Conservation (phyloP, 768 basidiomycete species). For the Nidularia pulvinata region DNA sequence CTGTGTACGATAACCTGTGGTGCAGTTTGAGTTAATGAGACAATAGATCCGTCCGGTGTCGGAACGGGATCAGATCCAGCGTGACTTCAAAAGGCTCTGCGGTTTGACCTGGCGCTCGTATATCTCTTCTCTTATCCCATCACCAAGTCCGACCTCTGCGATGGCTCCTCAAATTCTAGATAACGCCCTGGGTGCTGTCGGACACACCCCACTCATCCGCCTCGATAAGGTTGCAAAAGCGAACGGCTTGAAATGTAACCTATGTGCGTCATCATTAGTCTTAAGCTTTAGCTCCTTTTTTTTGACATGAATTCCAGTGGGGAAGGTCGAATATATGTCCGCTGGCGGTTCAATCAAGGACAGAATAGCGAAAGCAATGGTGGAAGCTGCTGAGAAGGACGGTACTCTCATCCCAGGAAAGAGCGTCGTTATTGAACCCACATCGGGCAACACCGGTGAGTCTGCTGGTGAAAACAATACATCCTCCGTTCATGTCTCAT, state of each 20-base stretch:
- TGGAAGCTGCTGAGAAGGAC: constrained; percentile 89
- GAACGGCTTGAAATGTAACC: constrained; percentile 84
- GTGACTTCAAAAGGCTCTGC: too few species aligned
- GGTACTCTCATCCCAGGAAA: constrained; percentile 85
- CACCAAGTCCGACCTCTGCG: constrained; percentile 6
- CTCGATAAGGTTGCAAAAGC: constrained; percentile 76
- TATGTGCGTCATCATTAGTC: constrained; percentile 74
- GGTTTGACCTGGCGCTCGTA: neutral
- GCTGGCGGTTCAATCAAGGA: constrained; percentile 97
- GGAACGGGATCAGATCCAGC: neutral
- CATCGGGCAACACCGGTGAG: constrained; percentile 93
- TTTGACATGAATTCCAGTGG: constrained; percentile 48
- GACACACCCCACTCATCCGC: constrained; percentile 88
- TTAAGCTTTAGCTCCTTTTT: neutral
- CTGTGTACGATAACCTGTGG: too few species aligned
- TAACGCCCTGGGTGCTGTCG: constrained; percentile 83
- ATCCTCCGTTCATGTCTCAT: too few species aligned
- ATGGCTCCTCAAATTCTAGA: constrained; percentile 61
- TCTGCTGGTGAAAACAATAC: constrained; percentile 5
- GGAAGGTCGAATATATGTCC: constrained; percentile 88
- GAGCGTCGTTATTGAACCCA: constrained; percentile 94
- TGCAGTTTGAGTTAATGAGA: neutral
- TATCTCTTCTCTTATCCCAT: neutral
- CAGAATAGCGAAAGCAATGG: constrained; percentile 95
- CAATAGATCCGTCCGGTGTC: neutral